Conservation (phyloP, 192 early-diverging fungal genomes). For the Borealophlyctis nickersoniae region DNA sequence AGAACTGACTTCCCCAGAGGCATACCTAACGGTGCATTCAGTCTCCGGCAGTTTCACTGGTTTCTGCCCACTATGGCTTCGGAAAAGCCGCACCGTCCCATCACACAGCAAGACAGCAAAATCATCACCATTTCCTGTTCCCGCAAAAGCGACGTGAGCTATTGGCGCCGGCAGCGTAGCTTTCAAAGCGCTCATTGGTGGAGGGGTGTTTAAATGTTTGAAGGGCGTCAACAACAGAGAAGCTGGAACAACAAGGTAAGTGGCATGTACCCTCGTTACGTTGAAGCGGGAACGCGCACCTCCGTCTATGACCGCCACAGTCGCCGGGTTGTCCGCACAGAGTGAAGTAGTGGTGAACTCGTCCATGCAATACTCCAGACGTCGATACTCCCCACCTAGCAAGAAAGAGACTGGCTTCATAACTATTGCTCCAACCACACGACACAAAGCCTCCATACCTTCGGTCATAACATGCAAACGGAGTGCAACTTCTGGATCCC, state of each 20-base stretch:
- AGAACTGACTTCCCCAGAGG: not conserved
- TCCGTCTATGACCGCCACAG: slow-evolving; percentile 80
- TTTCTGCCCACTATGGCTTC: slow-evolving; percentile 20
- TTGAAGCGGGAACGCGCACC: not conserved
- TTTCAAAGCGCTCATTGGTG: slow-evolving; percentile 76
- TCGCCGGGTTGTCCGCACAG: slow-evolving; percentile 39
- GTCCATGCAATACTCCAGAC: slow-evolving; percentile 37
- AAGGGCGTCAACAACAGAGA: slow-evolving; percentile 73
- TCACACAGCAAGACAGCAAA: slow-evolving; percentile 71
- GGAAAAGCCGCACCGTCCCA: slow-evolving; percentile 27
- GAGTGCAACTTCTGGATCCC: slow-evolving; percentile 79
- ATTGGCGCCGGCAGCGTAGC: slow-evolving; percentile 40
- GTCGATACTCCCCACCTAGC: slow-evolving; percentile 35
- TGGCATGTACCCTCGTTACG: no score
- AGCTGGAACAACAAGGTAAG: slow-evolving; percentile 34
- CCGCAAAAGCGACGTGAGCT: slow-evolving; percentile 62
- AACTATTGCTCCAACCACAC: not conserved
- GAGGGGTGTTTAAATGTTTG: slow-evolving; percentile 80
- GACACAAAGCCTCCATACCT: slow-evolving; percentile 10
- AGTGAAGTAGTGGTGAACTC: slow-evolving; percentile 40
- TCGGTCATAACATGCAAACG: slow-evolving; percentile 48
- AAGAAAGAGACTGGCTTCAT: not conserved
- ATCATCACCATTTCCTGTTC: slow-evolving; percentile 59
- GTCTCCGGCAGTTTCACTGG: slow-evolving; percentile 34
- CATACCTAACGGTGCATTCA: slow-evolving; percentile 8